Evolutionary conservation across 1,284 basidiomycete species (phyloP).

Genomic region (Phlebopus sp.): DNA sequence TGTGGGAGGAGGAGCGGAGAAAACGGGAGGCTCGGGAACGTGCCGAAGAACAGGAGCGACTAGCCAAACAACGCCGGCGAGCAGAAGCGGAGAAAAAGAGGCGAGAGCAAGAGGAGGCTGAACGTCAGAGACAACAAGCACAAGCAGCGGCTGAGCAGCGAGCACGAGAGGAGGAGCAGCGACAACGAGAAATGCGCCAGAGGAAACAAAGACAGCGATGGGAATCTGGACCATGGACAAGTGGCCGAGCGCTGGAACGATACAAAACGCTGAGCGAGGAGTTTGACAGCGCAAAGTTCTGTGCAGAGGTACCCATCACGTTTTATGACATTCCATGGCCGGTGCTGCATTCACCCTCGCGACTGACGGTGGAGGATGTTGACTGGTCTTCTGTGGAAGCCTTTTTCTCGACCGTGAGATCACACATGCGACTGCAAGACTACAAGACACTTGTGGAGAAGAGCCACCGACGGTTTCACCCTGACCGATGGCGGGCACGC

Average conservation of each 20-base stretch:
- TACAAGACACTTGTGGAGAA: conserved; percentile 63
- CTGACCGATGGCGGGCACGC: conserved; percentile 34
- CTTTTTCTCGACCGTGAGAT: conserved; percentile 58
- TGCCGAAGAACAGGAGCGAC: conserved; percentile 42
- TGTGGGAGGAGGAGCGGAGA: conserved; percentile 56
- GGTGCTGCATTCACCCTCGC: conserved; percentile 49
- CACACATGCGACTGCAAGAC: conserved; percentile 53
- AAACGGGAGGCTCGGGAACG: conserved; percentile 44
- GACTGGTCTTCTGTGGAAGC: conserved; percentile 65
- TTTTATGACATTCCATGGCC: conserved; percentile 73
- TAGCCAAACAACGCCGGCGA: conserved; percentile 33
- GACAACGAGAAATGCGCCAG: conserved; percentile 40
- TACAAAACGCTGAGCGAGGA: conserved; percentile 56
- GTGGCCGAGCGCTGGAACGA: conserved; percentile 59
- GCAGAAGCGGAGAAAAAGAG: conserved; percentile 35
- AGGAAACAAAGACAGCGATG: conserved; percentile 46
- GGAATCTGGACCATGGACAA: conserved; percentile 57
- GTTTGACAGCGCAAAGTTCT: conserved; percentile 62
- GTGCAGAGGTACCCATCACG: conserved; percentile 44
- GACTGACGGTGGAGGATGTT: conserved; percentile 58
- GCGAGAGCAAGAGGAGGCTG: conserved; percentile 32
- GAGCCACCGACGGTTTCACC: conserved; percentile 54
- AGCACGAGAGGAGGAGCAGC: conserved; percentile 33
- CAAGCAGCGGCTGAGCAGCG: conserved; percentile 29
- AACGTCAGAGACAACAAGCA: conserved; percentile 27